phyloP scores from a whole-genome alignment of 2,329 filamentous ascomycete genomes.

The Pseudogymnoascus sp. region DNA sequence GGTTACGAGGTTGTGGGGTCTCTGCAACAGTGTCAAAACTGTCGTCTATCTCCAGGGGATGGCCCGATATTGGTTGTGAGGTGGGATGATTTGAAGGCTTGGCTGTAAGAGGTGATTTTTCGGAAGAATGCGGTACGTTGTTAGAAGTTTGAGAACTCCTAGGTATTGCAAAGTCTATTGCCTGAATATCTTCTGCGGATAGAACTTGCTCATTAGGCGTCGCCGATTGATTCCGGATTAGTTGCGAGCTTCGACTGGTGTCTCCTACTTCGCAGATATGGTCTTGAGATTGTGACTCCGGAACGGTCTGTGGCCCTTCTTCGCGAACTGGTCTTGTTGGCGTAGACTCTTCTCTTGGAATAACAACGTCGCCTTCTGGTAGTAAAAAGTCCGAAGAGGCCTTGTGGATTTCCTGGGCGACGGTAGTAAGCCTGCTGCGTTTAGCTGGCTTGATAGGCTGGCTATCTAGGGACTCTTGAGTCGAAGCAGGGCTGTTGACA shows the following conservation, averaged over 20 bases:
- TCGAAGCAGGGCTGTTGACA: not conserved
- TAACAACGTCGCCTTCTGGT: constrained; percentile 10
- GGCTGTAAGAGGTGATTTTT: not conserved
- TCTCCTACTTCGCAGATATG: not conserved
- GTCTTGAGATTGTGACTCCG: not conserved
- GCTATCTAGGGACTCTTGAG: not conserved
- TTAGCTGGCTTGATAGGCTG: constrained; percentile 11
- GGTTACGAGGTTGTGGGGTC: not conserved
- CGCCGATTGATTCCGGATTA: not conserved
- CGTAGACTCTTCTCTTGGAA: constrained; percentile 13
- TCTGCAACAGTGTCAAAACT: not conserved
- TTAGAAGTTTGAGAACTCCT: not conserved
- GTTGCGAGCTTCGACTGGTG: not conserved
- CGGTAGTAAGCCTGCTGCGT: constrained; percentile 12
- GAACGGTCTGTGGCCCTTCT: not conserved
- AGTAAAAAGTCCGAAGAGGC: constrained; percentile 21
- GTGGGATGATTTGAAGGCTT: not conserved
- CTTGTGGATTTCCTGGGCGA: not conserved
- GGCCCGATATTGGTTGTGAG: not conserved
- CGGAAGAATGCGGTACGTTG: not conserved
- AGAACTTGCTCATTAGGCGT: constrained; percentile 6
- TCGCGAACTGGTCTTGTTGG: not conserved
- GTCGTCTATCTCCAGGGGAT: not conserved
- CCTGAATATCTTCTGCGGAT: not conserved
- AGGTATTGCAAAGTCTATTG: constrained; percentile 1